These are phyloP conservation scores for Coelastrella sp. DNA, from an alignment of 139 green algal genomes.

Conservation along the genomic window DNA sequence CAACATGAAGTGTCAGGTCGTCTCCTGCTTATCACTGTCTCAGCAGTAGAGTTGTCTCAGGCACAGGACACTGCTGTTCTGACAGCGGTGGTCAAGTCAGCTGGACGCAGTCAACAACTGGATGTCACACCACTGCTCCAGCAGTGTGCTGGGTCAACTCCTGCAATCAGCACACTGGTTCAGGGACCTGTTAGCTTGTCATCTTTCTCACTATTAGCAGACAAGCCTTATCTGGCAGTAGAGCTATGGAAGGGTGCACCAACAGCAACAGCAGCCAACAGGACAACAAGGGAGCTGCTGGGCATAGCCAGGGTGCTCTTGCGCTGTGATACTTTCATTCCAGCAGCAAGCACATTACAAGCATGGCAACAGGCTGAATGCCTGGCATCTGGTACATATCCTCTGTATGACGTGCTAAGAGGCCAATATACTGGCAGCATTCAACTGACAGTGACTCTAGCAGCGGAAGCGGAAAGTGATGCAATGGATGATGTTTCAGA, in stretches of 20 bases:
- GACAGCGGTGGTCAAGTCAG: constrained; percentile 7
- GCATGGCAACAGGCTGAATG: constrained; percentile 20
- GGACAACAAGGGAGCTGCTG: background rate
- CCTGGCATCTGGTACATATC: constrained; percentile 35
- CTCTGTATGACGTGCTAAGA: constrained; percentile 48
- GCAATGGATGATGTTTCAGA: background rate
- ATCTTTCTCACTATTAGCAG: background rate
- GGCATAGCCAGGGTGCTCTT: constrained; percentile 14
- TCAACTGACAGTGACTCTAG: constrained; percentile 6
- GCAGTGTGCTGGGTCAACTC: background rate
- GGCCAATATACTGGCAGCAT: constrained; percentile 27
- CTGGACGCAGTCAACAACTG: background rate
- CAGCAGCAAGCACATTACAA: constrained; percentile 31
- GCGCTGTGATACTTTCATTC: background rate
- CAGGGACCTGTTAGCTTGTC: background rate
- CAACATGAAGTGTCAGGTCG: background rate
- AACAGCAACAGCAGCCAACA: background rate
- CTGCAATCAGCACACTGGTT: background rate
- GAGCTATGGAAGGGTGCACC: constrained; percentile 20
- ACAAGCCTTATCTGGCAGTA: constrained; percentile 17
- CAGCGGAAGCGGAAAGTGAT: background rate
- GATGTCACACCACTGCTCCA: constrained; percentile 12
- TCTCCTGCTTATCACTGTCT: background rate
- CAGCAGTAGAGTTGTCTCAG: background rate
- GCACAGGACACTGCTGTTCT: background rate